Evolutionary conservation across 1,284 basidiomycete species (phyloP).

Genomic region (Ustilago nuda): DNA sequence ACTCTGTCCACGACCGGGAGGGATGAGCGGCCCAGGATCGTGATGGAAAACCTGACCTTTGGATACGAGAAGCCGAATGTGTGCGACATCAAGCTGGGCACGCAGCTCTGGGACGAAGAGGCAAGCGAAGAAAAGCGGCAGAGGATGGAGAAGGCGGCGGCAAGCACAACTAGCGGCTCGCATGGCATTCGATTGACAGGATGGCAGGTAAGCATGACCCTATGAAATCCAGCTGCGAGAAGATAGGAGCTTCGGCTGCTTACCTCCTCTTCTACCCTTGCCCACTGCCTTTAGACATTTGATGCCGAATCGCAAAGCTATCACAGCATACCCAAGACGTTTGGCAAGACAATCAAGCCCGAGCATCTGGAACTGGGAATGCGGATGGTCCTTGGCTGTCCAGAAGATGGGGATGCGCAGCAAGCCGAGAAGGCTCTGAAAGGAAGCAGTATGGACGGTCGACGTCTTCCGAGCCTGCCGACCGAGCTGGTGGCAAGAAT

Average conservation of each 20-base stretch:
- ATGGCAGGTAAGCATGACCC: slow-evolving; percentile 78
- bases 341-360: slow-evolving; percentile 80
- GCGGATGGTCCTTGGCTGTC: slow-evolving; percentile 80
- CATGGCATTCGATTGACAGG: slow-evolving; percentile 87
- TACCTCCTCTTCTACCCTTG: not conserved
- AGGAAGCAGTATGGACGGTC: slow-evolving; percentile 16
- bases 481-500: slow-evolving; percentile 66
- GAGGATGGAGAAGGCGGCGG: slow-evolving; percentile 81
- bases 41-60: slow-evolving; percentile 84
- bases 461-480: slow-evolving; percentile 62
- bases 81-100: slow-evolving; percentile 91
- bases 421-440: slow-evolving; percentile 19
- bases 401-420: slow-evolving; percentile 42
- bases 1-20: slow-evolving; percentile 39
- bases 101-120: slow-evolving; percentile 78
- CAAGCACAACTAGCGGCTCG: slow-evolving; percentile 78
- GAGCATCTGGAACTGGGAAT: slow-evolving; percentile 80
- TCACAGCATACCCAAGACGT: slow-evolving; percentile 78
- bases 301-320: slow-evolving; percentile 72
- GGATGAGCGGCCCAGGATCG: slow-evolving; percentile 71
- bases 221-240: not conserved
- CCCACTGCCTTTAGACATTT: slow-evolving; percentile 12
- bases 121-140: slow-evolving; percentile 81
- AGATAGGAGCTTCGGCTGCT: not conserved
- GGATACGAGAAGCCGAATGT: slow-evolving; percentile 84